Evolutionary conservation across 2,329 filamentous ascomycete genomes (phyloP).

Genomic region (Pezicula neosporulosa): DNA sequence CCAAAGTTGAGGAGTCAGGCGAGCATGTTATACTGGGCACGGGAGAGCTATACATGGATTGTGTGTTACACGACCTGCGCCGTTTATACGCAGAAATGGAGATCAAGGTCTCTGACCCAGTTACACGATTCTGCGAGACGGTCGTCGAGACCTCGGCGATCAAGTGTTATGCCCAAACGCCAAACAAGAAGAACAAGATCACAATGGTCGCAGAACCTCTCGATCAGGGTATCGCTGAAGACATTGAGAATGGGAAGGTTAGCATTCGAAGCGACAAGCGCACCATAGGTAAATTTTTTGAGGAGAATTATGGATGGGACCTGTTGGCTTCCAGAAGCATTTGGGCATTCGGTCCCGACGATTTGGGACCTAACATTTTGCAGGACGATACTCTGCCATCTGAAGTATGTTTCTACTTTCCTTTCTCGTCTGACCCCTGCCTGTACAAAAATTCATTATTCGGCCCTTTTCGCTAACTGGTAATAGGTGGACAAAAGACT

Average conservation of each 20-base stretch:
- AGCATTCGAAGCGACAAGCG: conserved; percentile 90
- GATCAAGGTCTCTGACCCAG: conserved; percentile 96
- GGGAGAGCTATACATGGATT: conserved; percentile 99
- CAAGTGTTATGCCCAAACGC: conserved; percentile 95
- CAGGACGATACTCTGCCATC: conserved; percentile 95
- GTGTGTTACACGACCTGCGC: conserved; percentile 90
- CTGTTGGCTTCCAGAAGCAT: conserved; percentile 90
- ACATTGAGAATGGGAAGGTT: conserved; percentile 88
- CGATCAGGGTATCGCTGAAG: conserved; percentile 89
- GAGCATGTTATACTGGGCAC: conserved; percentile 95
- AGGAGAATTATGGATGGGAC: conserved; percentile 96
- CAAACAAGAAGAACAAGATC: conserved; percentile 99
- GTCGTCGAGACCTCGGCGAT: conserved; percentile 96
- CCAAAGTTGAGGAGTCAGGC: conserved; percentile 96
- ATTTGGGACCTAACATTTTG: conserved; percentile 90
- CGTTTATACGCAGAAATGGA: conserved; percentile 98
- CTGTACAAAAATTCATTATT: conserved; percentile 7
- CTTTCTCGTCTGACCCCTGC: background rate
- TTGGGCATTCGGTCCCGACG: conserved; percentile 97
- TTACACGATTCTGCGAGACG: conserved; percentile 96
- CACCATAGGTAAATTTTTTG: conserved; percentile 94
- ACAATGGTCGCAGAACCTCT: conserved; percentile 97
- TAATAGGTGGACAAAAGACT: conserved; percentile 82
- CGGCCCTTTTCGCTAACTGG: conserved; percentile 24
- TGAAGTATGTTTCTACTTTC: conserved; percentile 53